Percentiles rank a stretch among this genome's conserved stretches.
Conservation (phyloP, 495 filamentous ascomycete species). For the Hyaloscypha finlandica region DNA sequence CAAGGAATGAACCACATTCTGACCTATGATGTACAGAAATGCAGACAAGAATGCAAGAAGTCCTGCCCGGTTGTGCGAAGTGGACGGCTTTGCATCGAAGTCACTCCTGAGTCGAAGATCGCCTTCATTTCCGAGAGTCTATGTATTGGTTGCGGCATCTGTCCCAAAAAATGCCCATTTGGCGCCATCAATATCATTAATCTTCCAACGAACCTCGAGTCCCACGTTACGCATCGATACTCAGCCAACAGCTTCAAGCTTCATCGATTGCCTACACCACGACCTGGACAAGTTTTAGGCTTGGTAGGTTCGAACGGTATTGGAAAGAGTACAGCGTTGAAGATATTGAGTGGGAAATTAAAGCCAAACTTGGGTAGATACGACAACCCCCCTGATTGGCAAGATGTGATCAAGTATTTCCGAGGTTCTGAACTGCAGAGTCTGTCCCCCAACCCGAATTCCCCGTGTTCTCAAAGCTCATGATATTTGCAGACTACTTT, state of each 20-base stretch:
- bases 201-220: slow-evolving; percentile 96
- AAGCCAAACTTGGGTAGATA: slow-evolving; percentile 96
- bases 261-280: slow-evolving; percentile 90
- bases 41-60: slow-evolving; percentile 98
- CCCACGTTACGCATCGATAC: slow-evolving; percentile 96
- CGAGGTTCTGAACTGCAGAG: slow-evolving; percentile 96
- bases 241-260: slow-evolving; percentile 99
- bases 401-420: slow-evolving; percentile 98
- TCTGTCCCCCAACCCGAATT: slow-evolving; percentile 41
- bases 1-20: slow-evolving; percentile 9
- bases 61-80: slow-evolving; percentile 97
- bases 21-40: slow-evolving; percentile 62
- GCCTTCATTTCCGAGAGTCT: slow-evolving; percentile 96
- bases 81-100: slow-evolving; percentile 97
- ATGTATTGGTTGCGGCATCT: slow-evolving; percentile 99
- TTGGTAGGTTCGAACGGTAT: slow-evolving; percentile 99
- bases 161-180: slow-evolving; percentile 99
- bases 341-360: slow-evolving; percentile 95
- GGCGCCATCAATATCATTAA: slow-evolving; percentile 99
- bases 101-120: slow-evolving; percentile 84
- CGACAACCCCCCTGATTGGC: slow-evolving; percentile 97
- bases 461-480: slow-evolving; percentile 20
- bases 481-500: slow-evolving; percentile 74
- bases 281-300: slow-evolving; percentile 95
- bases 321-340: slow-evolving; percentile 96